phyloP scores from a whole-genome alignment of 805 yeast species.

The Yarrowia deformans region DNA sequence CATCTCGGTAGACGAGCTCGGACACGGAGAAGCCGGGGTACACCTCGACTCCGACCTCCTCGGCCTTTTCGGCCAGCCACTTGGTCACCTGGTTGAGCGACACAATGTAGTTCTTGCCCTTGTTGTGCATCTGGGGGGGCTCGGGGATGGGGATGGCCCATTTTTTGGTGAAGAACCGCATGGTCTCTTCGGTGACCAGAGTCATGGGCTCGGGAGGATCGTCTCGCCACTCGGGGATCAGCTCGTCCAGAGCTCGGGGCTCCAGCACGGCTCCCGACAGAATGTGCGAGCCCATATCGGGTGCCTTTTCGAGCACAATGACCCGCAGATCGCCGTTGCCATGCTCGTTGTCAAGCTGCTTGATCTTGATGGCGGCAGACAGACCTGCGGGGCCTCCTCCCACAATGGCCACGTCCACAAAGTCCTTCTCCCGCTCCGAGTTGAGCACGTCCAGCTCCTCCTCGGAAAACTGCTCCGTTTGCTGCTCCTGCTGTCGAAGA shows the following conservation, averaged over 20 bases:
- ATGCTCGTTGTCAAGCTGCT: slow-evolving; percentile 77
- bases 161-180: slow-evolving; percentile 71
- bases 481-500: background rate
- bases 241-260: slow-evolving; percentile 84
- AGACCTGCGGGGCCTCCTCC: slow-evolving; percentile 99
- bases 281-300: slow-evolving; percentile 91
- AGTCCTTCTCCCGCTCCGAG: slow-evolving; percentile 79
- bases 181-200: slow-evolving; percentile 72
- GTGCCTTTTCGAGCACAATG: slow-evolving; percentile 88
- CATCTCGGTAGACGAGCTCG: slow-evolving; percentile 69
- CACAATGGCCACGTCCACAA: slow-evolving; percentile 92
- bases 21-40: slow-evolving; percentile 90
- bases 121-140: slow-evolving; percentile 88
- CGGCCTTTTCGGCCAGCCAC: slow-evolving; percentile 86
- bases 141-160: slow-evolving; percentile 80
- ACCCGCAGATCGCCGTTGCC: slow-evolving; percentile 78
- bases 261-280: slow-evolving; percentile 95
- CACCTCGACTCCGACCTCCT: slow-evolving; percentile 89
- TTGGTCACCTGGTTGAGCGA: slow-evolving; percentile 82
- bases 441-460: slow-evolving; percentile 38
- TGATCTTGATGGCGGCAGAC: slow-evolving; percentile 88
- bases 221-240: slow-evolving; percentile 69
- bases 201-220: slow-evolving; percentile 67
- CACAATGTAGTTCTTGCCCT: slow-evolving; percentile 78
- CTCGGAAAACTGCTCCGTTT: slow-evolving; percentile 33